These are phyloP conservation scores for Insectozyma bohioensis DNA, from an alignment of 1,139 yeast species.

Conservation along the genomic window DNA sequence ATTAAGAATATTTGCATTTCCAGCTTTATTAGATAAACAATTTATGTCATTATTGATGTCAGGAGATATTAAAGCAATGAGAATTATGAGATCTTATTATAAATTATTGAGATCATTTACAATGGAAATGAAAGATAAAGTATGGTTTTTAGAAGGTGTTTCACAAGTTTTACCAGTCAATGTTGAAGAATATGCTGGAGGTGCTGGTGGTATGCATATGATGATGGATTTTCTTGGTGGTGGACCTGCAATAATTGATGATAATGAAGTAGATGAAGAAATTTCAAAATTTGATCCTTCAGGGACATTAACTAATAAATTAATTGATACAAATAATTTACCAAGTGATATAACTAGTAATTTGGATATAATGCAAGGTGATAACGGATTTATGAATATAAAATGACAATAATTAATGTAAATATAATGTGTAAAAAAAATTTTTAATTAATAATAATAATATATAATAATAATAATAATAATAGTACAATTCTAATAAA, in stretches of 20 bases:
- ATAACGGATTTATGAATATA: constrained; percentile 16
- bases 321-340: constrained; percentile 53
- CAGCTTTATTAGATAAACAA: constrained; percentile 81
- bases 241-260: constrained; percentile 52
- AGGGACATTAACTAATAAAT: constrained; percentile 43
- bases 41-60: constrained; percentile 74
- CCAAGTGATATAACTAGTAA: constrained; percentile 57
- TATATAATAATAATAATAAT: too few species aligned
- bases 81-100: constrained; percentile 87
- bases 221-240: constrained; percentile 85
- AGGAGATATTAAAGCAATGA: constrained; percentile 84
- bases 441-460: too few species aligned
- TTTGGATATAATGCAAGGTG: constrained; percentile 51
- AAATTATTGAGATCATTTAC: constrained; percentile 78
- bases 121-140: constrained; percentile 81
- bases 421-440: too few species aligned
- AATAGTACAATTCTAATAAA: too few species aligned
- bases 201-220: constrained; percentile 86
- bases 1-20: constrained; percentile 86
- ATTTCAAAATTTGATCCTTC: constrained; percentile 48
- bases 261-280: constrained; percentile 12
- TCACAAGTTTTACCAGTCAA: constrained; percentile 81
- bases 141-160: constrained; percentile 94
- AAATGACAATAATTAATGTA: constrained; percentile 8
- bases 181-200: constrained; percentile 81